These are phyloP conservation scores for Evernia prunastri DNA, from an alignment of 495 filamentous ascomycete species.

Conservation along the genomic window DNA sequence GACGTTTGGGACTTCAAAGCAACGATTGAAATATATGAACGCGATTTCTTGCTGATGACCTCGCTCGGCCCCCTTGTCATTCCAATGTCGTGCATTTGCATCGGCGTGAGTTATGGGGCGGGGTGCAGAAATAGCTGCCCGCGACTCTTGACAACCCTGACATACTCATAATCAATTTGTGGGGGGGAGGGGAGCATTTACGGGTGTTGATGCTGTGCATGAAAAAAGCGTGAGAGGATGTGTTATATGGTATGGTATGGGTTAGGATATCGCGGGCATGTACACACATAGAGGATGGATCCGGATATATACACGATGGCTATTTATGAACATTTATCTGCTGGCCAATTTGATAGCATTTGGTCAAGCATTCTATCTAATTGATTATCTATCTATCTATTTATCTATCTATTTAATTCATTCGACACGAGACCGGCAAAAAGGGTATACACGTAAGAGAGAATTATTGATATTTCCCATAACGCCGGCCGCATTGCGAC, in stretches of 20 bases:
- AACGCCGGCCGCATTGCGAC: no score
- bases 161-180: not conserved
- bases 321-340: no score
- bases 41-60: not conserved
- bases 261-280: slow-evolving; percentile 10
- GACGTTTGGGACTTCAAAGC: slow-evolving; percentile 10
- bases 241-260: not conserved
- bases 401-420: no score
- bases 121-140: not conserved
- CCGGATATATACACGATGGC: slow-evolving; percentile 15
- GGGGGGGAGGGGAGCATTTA: not conserved
- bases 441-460: no score
- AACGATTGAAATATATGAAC: slow-evolving; percentile 11
- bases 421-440: no score
- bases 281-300: slow-evolving; percentile 13
- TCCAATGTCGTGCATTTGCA: not conserved
- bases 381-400: no score
- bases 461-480: no score
- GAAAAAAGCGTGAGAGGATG: not conserved
- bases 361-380: not conserved
- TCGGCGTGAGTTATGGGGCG: not conserved
- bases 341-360: not conserved
- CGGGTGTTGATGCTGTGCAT: not conserved
- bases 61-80: not conserved
- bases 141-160: not conserved